Evolutionary conservation across 148 eudicot genomes (phyloP), one percentile per base, ranked within the genome.

Genomic region (Persicaria tinctoria): DNA sequence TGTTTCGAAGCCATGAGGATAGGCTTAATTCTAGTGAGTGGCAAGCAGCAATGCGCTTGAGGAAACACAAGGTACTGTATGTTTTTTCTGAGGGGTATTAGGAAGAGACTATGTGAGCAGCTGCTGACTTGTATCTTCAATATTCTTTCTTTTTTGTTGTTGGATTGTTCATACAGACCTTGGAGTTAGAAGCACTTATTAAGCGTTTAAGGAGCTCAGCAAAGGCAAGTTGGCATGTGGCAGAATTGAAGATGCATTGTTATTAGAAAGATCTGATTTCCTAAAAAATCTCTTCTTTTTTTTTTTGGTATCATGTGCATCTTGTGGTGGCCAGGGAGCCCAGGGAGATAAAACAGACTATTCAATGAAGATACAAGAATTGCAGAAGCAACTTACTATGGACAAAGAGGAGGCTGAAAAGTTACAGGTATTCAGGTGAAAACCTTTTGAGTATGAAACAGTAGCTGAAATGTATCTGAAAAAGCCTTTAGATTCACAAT

Each of bases 401-500:
- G 97, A 95, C 84, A 82, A 83, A 77, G 96, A 89, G 83, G 99
- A 92, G 85, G 97, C 88, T 80, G 90, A 92, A 82, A 95, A 90
- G 79, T 81, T 95, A 74, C 90, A 92, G 97, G 99, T 92, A 79
- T 12, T 14, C 18, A 27, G 5, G 13, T 13, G 11, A 57, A n/a
- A 54, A 73, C 41, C 17, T 10, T 45, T 14, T 76, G 68, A 48
- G 32, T 12, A 13, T 77, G 16, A 63, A 32, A 63, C 68, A 63
- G 45, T 9, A 4, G 16, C 68, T 32, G 44, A 60, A 50, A 2
- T 50, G 53, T 50, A 11, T 32, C 11, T 63, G 12, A 23, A 1
- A 10, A 63, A 32, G 44, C 45, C 45, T 63, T 32, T 63, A 63
- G 45, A 14, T 20, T 0, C 7, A 5, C 6, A 2, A 6, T 59